Conservation (phyloP, 768 basidiomycete species). For the Serendipita sp. region DNA sequence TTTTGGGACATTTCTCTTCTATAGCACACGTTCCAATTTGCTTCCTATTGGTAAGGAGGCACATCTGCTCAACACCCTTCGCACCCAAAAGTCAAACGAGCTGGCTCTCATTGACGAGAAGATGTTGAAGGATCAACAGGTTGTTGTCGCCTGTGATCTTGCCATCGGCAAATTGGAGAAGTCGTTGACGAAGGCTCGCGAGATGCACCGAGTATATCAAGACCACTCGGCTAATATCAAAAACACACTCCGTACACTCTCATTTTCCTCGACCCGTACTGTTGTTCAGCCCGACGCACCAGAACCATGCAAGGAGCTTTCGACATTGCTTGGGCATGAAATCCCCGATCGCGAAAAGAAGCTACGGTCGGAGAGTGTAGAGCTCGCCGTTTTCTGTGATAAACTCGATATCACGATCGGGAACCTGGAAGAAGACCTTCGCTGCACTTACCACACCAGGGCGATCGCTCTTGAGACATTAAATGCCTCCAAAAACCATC, state of each 20-base stretch:
- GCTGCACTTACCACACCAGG: background rate
- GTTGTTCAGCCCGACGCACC: background rate
- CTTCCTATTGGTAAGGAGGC: background rate
- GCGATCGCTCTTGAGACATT: background rate
- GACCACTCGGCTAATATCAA: background rate
- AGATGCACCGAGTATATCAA: background rate
- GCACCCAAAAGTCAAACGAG: background rate
- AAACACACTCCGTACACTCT: background rate
- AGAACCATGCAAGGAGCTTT: background rate
- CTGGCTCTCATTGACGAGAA: conserved; percentile 3
- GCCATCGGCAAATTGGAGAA: background rate
- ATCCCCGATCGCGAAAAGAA: background rate
- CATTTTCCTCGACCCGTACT: background rate
- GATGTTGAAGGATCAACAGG: background rate
- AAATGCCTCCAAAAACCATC: background rate
- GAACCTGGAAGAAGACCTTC: background rate
- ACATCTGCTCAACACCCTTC: background rate
- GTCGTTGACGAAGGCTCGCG: background rate
- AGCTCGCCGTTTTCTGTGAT: background rate
- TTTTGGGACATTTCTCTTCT: too few species aligned
- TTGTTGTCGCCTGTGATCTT: background rate
- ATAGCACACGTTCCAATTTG: background rate
- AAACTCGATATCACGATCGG: background rate
- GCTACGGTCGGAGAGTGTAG: background rate
- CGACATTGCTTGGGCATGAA: background rate